Base-by-base conservation (phyloP, 2,329 filamentous ascomycete species). In the Tolypocladium nubicola region DNA sequence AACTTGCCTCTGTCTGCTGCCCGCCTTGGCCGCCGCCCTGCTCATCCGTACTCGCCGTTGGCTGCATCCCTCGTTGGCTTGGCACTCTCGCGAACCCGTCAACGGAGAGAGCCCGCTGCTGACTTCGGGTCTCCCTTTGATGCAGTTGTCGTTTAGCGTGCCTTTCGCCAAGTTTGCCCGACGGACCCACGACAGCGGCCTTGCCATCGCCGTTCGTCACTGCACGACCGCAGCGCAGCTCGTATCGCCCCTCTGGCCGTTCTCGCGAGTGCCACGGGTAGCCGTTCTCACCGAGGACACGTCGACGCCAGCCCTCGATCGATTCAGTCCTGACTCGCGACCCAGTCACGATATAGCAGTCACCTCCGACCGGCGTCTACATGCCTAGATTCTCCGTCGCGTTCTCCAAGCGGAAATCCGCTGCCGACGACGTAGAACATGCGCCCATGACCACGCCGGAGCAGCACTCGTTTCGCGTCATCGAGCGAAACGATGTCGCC, bases 341-440 rank as follows among this genome's bases (percentile, higher is more conserved):
- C n/a, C 38, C 49, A 38, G 53, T 49, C 64, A 30, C 16, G 41
- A 23, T 37, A 26, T 19, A 21, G 13, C n/a, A 30, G 56, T 23
- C 49, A 23, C 53, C 37, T 56, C 61, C 60, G 60, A 55, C 62
- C 67, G 61, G 64, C 66, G 60, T 68, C 74, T 77, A 77, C 71
- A 85, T 85, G 82, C 79, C 79, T 81, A 82, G 79, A 73, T 84
- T 85, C 70, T 79, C 80, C 61, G 79, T 79, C 67, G 73, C 77
- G 61, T 84, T 84, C 61, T 76, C 73, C 66, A 76, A 79, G 79
- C 81, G 82, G 76, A 84, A 79, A 74, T 82, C 80, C 61, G 77
- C 78, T 75, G 79, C 77, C 60, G 77, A 81, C 62, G 79, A 78
- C 61, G 70, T 79, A 60, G 78, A 81, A 60, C 76, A 82, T 79